Evolutionary conservation across 192 early-diverging fungal genomes (phyloP).

Genomic region (Coemansia umbellata): DNA sequence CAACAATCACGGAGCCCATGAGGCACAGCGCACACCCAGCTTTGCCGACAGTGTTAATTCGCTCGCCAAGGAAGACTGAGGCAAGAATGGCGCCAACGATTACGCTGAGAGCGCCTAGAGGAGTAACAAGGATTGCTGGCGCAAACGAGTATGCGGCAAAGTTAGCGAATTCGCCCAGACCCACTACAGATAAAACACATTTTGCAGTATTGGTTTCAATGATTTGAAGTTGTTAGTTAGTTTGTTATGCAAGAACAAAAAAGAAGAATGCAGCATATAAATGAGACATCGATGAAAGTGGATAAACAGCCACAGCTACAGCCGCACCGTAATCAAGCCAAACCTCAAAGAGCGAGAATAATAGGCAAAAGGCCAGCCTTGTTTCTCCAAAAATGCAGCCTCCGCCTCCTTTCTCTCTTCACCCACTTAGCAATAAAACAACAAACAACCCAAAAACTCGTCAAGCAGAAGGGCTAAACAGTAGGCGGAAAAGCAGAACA

Average conservation of each 20-base stretch:
- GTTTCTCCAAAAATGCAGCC: too few relatives aligned
- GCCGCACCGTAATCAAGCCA: too few relatives aligned
- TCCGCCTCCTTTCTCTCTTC: too few relatives aligned
- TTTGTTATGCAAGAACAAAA: not conserved
- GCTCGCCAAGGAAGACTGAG: constrained; percentile 84
- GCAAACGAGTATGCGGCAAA: constrained; percentile 95
- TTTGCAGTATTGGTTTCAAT: not conserved
- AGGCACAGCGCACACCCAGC: constrained; percentile 89
- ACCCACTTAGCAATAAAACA: too few relatives aligned
- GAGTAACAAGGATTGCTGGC: constrained; percentile 93
- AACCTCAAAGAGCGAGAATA: too few relatives aligned
- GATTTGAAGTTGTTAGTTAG: not conserved
- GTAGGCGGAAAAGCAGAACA: too few relatives aligned
- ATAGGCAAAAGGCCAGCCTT: too few relatives aligned
- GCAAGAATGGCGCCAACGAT: constrained; percentile 85
- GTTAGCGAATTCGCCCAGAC: constrained; percentile 89
- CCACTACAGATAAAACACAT: constrained; percentile 59
- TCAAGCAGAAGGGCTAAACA: too few relatives aligned
- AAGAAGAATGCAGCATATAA: not conserved
- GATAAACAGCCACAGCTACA: too few relatives aligned
- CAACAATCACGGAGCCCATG: constrained; percentile 81
- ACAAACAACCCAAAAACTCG: too few relatives aligned
- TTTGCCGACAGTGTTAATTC: constrained; percentile 74
- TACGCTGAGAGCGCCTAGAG: constrained; percentile 86
- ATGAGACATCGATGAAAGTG: too few relatives aligned